phyloP scores from a whole-genome alignment of 371 early-diverging fungal species.

The Zancudomyces culisetae region DNA sequence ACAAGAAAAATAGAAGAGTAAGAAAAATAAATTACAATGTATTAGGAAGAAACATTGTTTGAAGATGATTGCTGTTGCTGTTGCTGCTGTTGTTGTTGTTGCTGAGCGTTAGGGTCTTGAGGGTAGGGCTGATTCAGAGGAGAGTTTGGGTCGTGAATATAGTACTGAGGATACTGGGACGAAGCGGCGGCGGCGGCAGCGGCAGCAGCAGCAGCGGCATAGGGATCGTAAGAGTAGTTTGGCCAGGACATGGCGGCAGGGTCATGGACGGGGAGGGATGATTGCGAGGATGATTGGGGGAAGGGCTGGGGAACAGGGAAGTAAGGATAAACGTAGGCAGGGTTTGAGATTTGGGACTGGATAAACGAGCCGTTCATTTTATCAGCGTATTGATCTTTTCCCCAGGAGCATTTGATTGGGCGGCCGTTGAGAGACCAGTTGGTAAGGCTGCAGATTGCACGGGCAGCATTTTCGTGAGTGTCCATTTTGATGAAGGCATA shows the following conservation, averaged over 20 bases:
- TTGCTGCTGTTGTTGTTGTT: no score
- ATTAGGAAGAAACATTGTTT: no score
- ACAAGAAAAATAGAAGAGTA: no score
- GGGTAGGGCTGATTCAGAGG: no score
- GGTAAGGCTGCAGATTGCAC: conserved; percentile 59
- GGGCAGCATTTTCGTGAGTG: conserved; percentile 72
- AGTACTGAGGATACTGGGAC: neutral
- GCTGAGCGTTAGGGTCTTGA: no score
- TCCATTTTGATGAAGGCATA: conserved; percentile 80
- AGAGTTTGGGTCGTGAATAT: no score
- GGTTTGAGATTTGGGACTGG: conserved; percentile 15
- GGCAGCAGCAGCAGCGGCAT: neutral
- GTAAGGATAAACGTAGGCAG: conserved; percentile 24
- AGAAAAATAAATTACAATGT: no score
- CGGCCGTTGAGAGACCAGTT: conserved; percentile 52
- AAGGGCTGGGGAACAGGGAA: conserved; percentile 7
- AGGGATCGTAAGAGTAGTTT: conserved; percentile 4
- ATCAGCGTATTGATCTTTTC: conserved; percentile 44
- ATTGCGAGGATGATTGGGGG: neutral
- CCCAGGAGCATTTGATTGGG: conserved; percentile 66
- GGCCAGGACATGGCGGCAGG: neutral
- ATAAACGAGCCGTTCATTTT: conserved; percentile 8
- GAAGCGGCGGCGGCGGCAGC: neutral
- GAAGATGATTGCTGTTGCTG: no score
- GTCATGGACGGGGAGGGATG: neutral